A percentile compares a stretch with the other conserved stretches of the same genome.
Evolutionary conservation across 495 filamentous ascomycete genomes (phyloP).

Genomic region (Ascobolus immersus): DNA sequence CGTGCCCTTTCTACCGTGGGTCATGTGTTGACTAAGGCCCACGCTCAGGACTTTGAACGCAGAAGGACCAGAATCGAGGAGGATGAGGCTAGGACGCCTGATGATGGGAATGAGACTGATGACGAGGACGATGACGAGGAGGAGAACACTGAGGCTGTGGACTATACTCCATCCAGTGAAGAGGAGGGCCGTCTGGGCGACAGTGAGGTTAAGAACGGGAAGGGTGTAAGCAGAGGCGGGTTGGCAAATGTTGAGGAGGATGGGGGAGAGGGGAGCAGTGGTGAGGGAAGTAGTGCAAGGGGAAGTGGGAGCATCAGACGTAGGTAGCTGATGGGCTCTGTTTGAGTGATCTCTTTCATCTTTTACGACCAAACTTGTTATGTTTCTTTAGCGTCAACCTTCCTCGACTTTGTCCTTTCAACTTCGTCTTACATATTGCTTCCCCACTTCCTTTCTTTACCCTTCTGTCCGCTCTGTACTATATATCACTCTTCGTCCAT

Average conservation of each 20-base stretch:
- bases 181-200: background rate
- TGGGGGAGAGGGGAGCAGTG: background rate
- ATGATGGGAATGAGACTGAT: constrained; percentile 4
- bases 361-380: background rate
- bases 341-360: background rate
- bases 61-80: constrained; percentile 26
- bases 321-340: background rate
- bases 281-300: background rate
- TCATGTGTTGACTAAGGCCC: constrained; percentile 37
- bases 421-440: no score
- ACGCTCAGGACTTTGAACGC: constrained; percentile 71
- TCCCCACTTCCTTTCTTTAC: no score
- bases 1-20: constrained; percentile 23
- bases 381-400: background rate
- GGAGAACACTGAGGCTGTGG: constrained; percentile 6
- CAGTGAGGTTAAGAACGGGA: background rate
- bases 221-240: background rate
- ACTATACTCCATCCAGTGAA: constrained; percentile 3
- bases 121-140: constrained; percentile 17
- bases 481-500: background rate
- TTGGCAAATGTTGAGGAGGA: constrained; percentile 1
- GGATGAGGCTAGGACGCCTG: constrained; percentile 4
- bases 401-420: background rate
- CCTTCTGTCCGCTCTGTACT: background rate
- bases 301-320: background rate